Conservation (phyloP, 208 protist species). For the Endotrypanum monterogeii region DNA sequence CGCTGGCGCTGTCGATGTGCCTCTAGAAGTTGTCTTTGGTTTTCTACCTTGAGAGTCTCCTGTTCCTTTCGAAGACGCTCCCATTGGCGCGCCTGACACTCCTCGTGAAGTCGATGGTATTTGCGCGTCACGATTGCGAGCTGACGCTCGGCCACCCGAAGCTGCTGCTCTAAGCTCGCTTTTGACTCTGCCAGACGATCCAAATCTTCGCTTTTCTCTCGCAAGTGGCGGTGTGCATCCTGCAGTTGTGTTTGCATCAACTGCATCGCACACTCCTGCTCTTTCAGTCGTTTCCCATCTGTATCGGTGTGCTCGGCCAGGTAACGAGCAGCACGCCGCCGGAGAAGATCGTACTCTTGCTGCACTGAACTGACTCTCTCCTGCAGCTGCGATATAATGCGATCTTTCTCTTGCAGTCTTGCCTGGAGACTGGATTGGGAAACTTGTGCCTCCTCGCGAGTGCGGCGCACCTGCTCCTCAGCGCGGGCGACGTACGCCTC, state of each 20-base stretch:
- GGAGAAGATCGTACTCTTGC: slow-evolving; percentile 75
- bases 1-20: not conserved
- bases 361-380: slow-evolving; percentile 50
- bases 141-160: slow-evolving; percentile 38
- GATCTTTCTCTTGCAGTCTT: slow-evolving; percentile 63
- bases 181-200: slow-evolving; percentile 35
- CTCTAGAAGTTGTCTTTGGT: slow-evolving; percentile 1
- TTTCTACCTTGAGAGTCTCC: slow-evolving; percentile 15
- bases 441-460: slow-evolving; percentile 52
- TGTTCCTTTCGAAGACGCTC: slow-evolving; percentile 33
- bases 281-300: slow-evolving; percentile 28
- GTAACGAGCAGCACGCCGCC: slow-evolving; percentile 37
- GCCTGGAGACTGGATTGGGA: slow-evolving; percentile 49
- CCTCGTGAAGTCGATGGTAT: slow-evolving; percentile 43
- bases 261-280: slow-evolving; percentile 47
- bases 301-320: slow-evolving; percentile 38
- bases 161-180: slow-evolving; percentile 30
- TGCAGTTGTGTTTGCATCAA: slow-evolving; percentile 40
- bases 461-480: slow-evolving; percentile 58
- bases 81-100: slow-evolving; percentile 44
- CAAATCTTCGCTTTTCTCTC: slow-evolving; percentile 30
- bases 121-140: slow-evolving; percentile 35
- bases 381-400: slow-evolving; percentile 41
- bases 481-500: slow-evolving; percentile 66
- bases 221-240: slow-evolving; percentile 37